Percentiles rank a stretch among this genome's conserved stretches.
Evolutionary conservation across 441 rosid species (phyloP).

Genomic region (Theobroma grandiflorum): DNA sequence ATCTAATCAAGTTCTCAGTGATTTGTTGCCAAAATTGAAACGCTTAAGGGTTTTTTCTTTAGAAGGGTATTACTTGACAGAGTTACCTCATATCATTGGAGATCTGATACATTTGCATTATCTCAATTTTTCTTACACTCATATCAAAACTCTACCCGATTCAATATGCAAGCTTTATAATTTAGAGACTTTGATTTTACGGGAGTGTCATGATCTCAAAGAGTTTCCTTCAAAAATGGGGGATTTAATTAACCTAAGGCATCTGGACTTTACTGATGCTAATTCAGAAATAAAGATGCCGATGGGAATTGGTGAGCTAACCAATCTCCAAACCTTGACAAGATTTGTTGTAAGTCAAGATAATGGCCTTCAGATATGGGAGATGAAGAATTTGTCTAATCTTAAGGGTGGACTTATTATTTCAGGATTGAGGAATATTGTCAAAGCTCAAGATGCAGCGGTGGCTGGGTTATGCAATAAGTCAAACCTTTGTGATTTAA

Average conservation of each 20-base stretch:
- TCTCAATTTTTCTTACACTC: not conserved
- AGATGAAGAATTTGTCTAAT: slow-evolving; percentile 16
- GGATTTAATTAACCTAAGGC: not conserved
- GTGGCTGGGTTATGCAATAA: slow-evolving; percentile 22
- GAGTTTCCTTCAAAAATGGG: not conserved
- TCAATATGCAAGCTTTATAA: not conserved
- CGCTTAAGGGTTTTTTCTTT: slow-evolving; percentile 12
- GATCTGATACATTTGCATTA: slow-evolving; percentile 2
- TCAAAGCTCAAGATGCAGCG: slow-evolving; percentile 9
- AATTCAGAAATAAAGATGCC: not conserved
- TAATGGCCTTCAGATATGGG: slow-evolving; percentile 1
- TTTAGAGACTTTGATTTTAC: slow-evolving; percentile 10
- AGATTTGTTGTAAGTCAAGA: slow-evolving; percentile 19
- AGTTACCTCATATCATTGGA: slow-evolving; percentile 6
- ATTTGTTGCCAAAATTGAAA: not conserved
- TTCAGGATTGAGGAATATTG: slow-evolving; percentile 12
- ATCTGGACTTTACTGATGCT: not conserved
- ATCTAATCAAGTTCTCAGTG: not conserved
- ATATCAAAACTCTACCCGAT: not conserved
- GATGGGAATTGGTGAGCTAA: not conserved
- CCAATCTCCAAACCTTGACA: not conserved
- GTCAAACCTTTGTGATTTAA: too few relatives aligned
- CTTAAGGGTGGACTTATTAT: slow-evolving; percentile 22
- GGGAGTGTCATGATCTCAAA: not conserved
- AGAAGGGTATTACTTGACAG: not conserved